Evolutionary conservation across 768 basidiomycete species (phyloP), one percentile per base, ranked within the genome.

Genomic region (Suillus plorans): DNA sequence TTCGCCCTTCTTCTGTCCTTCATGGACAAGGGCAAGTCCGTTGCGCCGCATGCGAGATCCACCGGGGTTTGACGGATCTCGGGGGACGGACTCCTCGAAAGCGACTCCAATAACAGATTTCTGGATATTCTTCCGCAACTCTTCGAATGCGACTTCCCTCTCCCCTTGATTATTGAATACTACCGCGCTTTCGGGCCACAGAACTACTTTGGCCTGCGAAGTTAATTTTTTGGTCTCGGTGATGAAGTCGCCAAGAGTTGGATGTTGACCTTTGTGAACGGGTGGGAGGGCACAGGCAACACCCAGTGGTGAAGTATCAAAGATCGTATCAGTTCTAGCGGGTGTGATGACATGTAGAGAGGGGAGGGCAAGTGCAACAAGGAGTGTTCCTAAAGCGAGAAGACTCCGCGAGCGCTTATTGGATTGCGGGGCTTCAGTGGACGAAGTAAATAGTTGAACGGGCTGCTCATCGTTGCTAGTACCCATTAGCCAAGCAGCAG

Each of bases 121-220:
- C 34, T 59, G 68, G 10, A 80, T 70, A 2, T 62, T 66, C 2
- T 72, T 9, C 25, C 77, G 79, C 6, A 93, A 78, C 58, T 67
- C 57, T 2, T 74, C 69, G 63, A 94, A 82, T 0, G 82, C 86
- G 4, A 74, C 76, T 22, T 78, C 74, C 64, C 84, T 83, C 61
- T 87, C 89, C 22, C 67, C 68, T 14, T 74, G 74, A 41, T 81
- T 83, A 41, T 80, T 78, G 71, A 95, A 95, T 2, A 78, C 73
- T 0, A 94, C 86, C 0, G 92, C 91, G 7, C 88, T 87, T 74
- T 94, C 92, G 0, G 93, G 92, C 91, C 92, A 94, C 1, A 95
- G 77, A 18, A 92, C 70, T 18, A 95, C 71, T 49, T 83, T 81
- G 0, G 89, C 87, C 25, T 25, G 39, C 5, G 67, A 56, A 6